phyloP scores from a whole-genome alignment of 805 yeast species.

The Candida lessepsii region DNA sequence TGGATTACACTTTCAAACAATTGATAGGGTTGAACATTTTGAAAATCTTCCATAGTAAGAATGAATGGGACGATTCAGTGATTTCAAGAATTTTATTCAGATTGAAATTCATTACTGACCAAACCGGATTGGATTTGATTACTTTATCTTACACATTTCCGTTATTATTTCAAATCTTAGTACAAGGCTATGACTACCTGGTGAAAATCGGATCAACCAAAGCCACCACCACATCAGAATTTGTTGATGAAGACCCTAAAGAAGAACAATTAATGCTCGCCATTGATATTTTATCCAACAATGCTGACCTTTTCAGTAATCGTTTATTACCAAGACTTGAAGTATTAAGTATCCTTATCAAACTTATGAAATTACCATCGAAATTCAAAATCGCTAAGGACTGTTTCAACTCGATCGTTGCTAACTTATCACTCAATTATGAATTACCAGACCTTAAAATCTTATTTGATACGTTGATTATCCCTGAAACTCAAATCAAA shows the following conservation, averaged over 20 bases:
- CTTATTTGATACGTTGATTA: constrained; percentile 54
- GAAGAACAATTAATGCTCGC: constrained; percentile 83
- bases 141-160: constrained; percentile 78
- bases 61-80: constrained; percentile 51
- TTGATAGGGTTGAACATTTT: constrained; percentile 66
- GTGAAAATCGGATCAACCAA: constrained; percentile 49
- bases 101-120: constrained; percentile 71
- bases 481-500: constrained; percentile 71
- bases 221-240: constrained; percentile 56
- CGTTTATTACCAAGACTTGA: constrained; percentile 65
- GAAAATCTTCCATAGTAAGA: constrained; percentile 49
- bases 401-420: constrained; percentile 74
- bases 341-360: constrained; percentile 59
- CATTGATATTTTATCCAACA: constrained; percentile 68
- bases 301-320: constrained; percentile 67
- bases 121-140: constrained; percentile 63
- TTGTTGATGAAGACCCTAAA: constrained; percentile 78
- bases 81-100: constrained; percentile 68
- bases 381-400: constrained; percentile 83
- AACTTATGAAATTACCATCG: constrained; percentile 68
- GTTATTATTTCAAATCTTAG: constrained; percentile 63
- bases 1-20: constrained; percentile 13
- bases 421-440: constrained; percentile 66
- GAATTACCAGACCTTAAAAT: constrained; percentile 55
- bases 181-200: constrained; percentile 60